Evolutionary conservation across 2,329 filamentous ascomycete species (phyloP).

Genomic region (Pleoardoris graminearum): DNA sequence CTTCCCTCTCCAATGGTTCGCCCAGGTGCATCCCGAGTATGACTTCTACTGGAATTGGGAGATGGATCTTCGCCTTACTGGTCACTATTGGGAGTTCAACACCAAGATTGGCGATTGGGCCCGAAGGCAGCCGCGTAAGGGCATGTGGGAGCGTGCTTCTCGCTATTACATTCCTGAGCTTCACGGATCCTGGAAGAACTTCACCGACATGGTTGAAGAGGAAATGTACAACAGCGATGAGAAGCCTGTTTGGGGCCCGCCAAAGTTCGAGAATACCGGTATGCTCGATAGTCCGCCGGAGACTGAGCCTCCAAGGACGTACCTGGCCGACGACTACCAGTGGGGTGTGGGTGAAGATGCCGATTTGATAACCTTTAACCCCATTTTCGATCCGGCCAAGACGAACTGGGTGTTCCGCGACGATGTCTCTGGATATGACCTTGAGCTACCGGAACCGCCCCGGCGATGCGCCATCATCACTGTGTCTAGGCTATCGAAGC

Average conservation of each 20-base stretch:
- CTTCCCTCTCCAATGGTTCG: constrained; percentile 57
- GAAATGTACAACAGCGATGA: constrained; percentile 55
- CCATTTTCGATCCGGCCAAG: constrained; percentile 74
- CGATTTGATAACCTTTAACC: constrained; percentile 73
- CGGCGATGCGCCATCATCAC: constrained; percentile 78
- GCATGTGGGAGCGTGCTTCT: constrained; percentile 73
- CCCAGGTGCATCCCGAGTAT: constrained; percentile 55
- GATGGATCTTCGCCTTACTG: constrained; percentile 79
- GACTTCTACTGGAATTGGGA: constrained; percentile 81
- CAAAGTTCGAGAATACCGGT: constrained; percentile 51
- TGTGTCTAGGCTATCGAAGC: constrained; percentile 72
- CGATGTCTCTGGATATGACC: constrained; percentile 69
- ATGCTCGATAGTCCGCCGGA: constrained; percentile 64
- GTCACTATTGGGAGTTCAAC: constrained; percentile 82
- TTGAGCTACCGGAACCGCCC: constrained; percentile 60
- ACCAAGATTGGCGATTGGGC: constrained; percentile 67
- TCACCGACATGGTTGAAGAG: constrained; percentile 66
- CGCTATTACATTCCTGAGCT: constrained; percentile 72
- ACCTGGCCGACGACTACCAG: constrained; percentile 66
- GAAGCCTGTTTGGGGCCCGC: constrained; percentile 67
- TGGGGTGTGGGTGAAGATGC: constrained; percentile 79
- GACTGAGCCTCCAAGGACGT: constrained; percentile 63
- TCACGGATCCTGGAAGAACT: constrained; percentile 70
- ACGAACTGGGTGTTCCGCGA: constrained; percentile 74
- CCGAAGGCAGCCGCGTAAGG: constrained; percentile 69